Evolutionary conservation across 2,329 filamentous ascomycete species (phyloP).

Genomic region (Penicillium sumatraense): DNA sequence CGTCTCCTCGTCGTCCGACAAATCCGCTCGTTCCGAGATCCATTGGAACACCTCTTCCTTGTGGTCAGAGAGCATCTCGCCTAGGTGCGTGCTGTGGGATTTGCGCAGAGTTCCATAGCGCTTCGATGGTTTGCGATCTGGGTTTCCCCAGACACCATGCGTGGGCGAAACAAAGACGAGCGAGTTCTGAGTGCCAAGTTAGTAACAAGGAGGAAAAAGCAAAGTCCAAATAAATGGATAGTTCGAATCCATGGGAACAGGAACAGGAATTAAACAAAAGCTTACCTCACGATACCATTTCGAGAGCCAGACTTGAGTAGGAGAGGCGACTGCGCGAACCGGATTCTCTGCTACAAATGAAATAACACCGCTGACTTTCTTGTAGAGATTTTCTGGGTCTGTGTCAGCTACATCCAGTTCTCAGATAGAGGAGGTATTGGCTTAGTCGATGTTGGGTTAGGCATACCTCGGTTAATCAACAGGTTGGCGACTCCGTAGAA

Average conservation of each 20-base stretch:
- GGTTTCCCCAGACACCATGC: conserved; percentile 76
- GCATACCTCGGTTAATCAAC: conserved; percentile 72
- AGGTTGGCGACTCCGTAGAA: conserved; percentile 83
- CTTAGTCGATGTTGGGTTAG: background rate
- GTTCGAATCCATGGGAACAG: background rate
- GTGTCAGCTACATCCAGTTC: conserved; percentile 9
- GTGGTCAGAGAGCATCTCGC: conserved; percentile 62
- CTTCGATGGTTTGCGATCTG: conserved; percentile 59
- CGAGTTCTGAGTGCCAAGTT: conserved; percentile 59
- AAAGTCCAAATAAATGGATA: too few species aligned
- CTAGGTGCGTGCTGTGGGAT: conserved; percentile 52
- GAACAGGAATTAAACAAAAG: background rate
- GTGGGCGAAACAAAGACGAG: conserved; percentile 75
- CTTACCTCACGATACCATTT: conserved; percentile 77
- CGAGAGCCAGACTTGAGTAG: conserved; percentile 69
- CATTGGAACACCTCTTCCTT: conserved; percentile 54
- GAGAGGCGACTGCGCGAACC: conserved; percentile 78
- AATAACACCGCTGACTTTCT: conserved; percentile 71
- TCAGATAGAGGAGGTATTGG: background rate
- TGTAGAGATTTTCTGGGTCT: conserved; percentile 61
- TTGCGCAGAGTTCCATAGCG: conserved; percentile 60
- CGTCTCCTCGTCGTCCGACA: conserved; percentile 10
- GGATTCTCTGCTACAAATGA: conserved; percentile 78
- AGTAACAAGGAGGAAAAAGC: background rate
- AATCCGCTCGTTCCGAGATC: conserved; percentile 46